phyloP scores from a whole-genome alignment of 805 yeast genomes.

The Torulaspora delbrueckii region DNA sequence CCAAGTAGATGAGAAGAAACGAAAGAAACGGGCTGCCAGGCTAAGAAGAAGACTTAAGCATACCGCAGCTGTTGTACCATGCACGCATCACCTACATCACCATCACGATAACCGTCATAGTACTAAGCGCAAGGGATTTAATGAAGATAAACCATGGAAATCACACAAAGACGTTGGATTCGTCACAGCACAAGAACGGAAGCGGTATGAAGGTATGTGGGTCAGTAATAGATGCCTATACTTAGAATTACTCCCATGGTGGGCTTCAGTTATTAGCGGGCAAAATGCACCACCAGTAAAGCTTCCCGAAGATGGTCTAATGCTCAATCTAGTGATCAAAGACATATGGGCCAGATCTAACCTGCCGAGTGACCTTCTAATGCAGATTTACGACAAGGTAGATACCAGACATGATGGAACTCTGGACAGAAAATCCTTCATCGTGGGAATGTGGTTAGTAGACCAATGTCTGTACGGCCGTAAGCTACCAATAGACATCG shows the following conservation, averaged over 20 bases:
- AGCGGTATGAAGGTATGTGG: slow-evolving; percentile 92
- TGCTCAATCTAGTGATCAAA: slow-evolving; percentile 51
- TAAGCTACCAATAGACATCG: slow-evolving; percentile 70
- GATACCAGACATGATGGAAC: slow-evolving; percentile 66
- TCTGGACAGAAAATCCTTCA: slow-evolving; percentile 71
- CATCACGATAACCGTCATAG: slow-evolving; percentile 11
- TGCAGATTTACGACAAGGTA: slow-evolving; percentile 67
- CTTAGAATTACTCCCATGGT: slow-evolving; percentile 38
- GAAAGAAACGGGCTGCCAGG: slow-evolving; percentile 11
- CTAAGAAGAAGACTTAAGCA: slow-evolving; percentile 14
- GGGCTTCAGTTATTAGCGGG: slow-evolving; percentile 20
- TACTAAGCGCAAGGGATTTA: slow-evolving; percentile 40
- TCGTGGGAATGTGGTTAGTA: slow-evolving; percentile 97
- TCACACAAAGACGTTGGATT: slow-evolving; percentile 58
- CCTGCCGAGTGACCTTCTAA: slow-evolving; percentile 56
- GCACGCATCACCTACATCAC: slow-evolving; percentile 14
- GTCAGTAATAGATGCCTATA: slow-evolving; percentile 76
- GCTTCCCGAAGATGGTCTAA: slow-evolving; percentile 33
- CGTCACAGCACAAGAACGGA: slow-evolving; percentile 62
- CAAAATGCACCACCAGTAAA: slow-evolving; percentile 8
- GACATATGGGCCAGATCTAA: slow-evolving; percentile 78
- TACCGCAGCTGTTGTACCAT: slow-evolving; percentile 18
- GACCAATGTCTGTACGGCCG: slow-evolving; percentile 95
- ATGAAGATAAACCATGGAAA: slow-evolving; percentile 93
- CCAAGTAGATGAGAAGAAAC: slow-evolving; percentile 9